A percentile compares a stretch with the other conserved stretches of the same genome.
Conservation (phyloP, 192 early-diverging fungal species). For the Dissophora ornata region DNA sequence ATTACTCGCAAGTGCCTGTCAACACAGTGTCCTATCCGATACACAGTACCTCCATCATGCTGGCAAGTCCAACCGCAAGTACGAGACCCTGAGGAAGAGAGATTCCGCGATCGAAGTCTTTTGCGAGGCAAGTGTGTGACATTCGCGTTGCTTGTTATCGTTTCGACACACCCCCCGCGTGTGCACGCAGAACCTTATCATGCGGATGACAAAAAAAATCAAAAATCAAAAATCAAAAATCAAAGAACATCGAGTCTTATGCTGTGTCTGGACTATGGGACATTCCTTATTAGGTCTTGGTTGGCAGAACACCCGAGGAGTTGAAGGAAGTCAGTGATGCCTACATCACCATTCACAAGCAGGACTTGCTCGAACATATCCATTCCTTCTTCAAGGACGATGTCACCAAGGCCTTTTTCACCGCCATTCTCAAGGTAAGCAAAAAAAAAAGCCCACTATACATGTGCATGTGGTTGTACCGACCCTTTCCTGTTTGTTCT, state of each 20-base stretch:
- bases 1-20: constrained; percentile 29
- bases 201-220: too few species aligned
- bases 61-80: constrained; percentile 42
- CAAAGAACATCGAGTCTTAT: too few species aligned
- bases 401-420: constrained; percentile 23
- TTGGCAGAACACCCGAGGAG: constrained; percentile 43
- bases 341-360: constrained; percentile 18
- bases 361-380: constrained; percentile 27
- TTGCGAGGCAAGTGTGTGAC: constrained; percentile 49
- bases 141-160: constrained; percentile 8
- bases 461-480: too few species aligned
- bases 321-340: constrained; percentile 38
- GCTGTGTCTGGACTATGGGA: too few species aligned
- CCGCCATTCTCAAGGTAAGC: constrained; percentile 29
- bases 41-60: constrained; percentile 30
- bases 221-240: too few species aligned
- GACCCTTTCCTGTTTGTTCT: too few species aligned
- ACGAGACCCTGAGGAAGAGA: constrained; percentile 47
- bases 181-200: too few species aligned
- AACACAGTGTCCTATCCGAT: constrained; percentile 44
- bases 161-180: neutral
- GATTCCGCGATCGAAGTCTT: constrained; percentile 43
- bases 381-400: constrained; percentile 28
- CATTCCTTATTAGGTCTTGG: constrained; percentile 35
- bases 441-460: neutral